Percentiles rank a stretch among this genome's conserved stretches.
phyloP scores from a whole-genome alignment of 805 yeast species.

The Teunomyces lycoperdinae region DNA sequence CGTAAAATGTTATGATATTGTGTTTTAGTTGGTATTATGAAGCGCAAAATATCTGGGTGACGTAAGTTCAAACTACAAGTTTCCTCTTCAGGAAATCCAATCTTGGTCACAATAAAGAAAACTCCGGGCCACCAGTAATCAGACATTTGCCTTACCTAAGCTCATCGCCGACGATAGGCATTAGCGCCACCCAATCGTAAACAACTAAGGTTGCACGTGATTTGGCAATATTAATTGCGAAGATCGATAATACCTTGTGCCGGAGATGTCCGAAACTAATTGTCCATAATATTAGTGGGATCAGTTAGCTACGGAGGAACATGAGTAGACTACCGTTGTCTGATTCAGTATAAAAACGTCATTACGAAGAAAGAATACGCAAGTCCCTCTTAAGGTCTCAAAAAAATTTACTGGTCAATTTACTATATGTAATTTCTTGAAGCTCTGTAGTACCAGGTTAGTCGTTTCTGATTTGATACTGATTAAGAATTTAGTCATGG shows the following conservation, averaged over 20 bases:
- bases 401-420: not conserved
- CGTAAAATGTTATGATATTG: too few species aligned
- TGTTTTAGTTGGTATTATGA: too few species aligned
- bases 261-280: not conserved
- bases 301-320: too few species aligned
- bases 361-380: too few species aligned
- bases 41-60: not conserved
- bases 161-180: slow-evolving; percentile 1
- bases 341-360: too few species aligned
- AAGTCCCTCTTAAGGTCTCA: too few species aligned
- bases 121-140: not conserved
- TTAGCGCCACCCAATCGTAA: not conserved
- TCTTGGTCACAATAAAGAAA: not conserved
- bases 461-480: slow-evolving; percentile 1
- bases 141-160: not conserved
- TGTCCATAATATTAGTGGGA: too few species aligned
- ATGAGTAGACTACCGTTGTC: too few species aligned
- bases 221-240: not conserved
- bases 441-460: not conserved
- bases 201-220: not conserved
- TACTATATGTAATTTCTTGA: not conserved
- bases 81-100: not conserved
- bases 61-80: not conserved
- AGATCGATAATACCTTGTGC: not conserved
- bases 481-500: slow-evolving; percentile 1